Percentiles rank a stretch among this genome's conserved stretches.
phyloP scores from a whole-genome alignment of 352 stramenopile species.

The Globisporangium paroecandrum region DNA sequence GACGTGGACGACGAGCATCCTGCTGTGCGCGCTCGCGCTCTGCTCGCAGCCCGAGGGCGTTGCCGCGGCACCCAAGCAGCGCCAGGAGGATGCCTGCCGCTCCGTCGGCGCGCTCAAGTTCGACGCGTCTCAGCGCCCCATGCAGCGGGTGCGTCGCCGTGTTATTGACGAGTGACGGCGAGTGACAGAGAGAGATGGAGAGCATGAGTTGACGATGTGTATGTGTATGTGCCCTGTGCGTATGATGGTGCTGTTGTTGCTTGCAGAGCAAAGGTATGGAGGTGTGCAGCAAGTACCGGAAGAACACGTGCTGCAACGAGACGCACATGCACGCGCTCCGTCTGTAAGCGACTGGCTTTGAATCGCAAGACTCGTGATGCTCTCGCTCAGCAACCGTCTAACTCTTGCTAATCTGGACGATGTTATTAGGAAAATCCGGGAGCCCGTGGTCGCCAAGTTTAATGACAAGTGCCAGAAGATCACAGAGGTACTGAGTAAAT shows the following conservation, averaged over 20 bases:
- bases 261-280: slow-evolving; percentile 57
- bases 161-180: neutral
- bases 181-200: neutral
- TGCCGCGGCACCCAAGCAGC: slow-evolving; percentile 22
- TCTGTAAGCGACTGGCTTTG: slow-evolving; percentile 34
- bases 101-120: slow-evolving; percentile 71
- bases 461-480: slow-evolving; percentile 60
- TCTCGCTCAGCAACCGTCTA: neutral
- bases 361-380: neutral
- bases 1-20: slow-evolving; percentile 15
- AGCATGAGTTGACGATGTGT: neutral
- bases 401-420: neutral
- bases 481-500: slow-evolving; percentile 30
- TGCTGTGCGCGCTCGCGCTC: slow-evolving; percentile 23
- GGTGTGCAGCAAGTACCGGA: slow-evolving; percentile 76
- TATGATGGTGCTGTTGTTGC: slow-evolving; percentile 1
- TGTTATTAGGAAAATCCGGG: slow-evolving; percentile 61
- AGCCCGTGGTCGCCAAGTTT: slow-evolving; percentile 76
- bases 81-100: slow-evolving; percentile 44
- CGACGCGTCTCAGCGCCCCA: slow-evolving; percentile 49
- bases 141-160: slow-evolving; percentile 49
- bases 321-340: slow-evolving; percentile 61
- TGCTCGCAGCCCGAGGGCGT: slow-evolving; percentile 17
- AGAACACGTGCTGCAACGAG: slow-evolving; percentile 80
- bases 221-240: neutral